Conservation (phyloP, 768 basidiomycete genomes). For the Leccinum longicurvipes region DNA sequence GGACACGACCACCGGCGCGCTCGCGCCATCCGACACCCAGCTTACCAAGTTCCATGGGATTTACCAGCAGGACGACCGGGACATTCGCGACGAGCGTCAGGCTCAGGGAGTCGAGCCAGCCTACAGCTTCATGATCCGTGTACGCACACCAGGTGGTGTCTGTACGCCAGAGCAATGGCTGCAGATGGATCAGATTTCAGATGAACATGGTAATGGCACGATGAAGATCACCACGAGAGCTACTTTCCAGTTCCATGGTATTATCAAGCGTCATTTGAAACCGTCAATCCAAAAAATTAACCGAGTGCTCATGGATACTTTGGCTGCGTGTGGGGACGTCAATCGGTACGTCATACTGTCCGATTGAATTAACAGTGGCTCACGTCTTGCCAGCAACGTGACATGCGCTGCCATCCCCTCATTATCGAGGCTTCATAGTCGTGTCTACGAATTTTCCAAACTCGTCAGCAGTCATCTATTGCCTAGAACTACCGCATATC, state of each 20-base stretch:
- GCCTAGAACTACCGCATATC: constrained; percentile 90
- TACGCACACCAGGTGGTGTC: constrained; percentile 94
- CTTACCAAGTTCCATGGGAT: constrained; percentile 98
- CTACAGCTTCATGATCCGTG: constrained; percentile 98
- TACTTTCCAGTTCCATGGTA: constrained; percentile 99
- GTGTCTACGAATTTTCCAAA: constrained; percentile 83
- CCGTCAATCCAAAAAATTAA: constrained; percentile 97
- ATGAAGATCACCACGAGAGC: constrained; percentile 97
- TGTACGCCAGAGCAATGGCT: constrained; percentile 92
- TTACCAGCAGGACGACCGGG: constrained; percentile 96
- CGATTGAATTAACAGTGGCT: not conserved
- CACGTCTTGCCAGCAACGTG: constrained; percentile 60
- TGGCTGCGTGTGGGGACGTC: constrained; percentile 98
- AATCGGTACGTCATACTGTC: constrained; percentile 58
- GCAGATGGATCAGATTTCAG: constrained; percentile 86
- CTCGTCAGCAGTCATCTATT: constrained; percentile 81
- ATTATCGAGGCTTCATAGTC: constrained; percentile 78
- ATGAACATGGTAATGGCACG: constrained; percentile 89
- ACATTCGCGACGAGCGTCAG: constrained; percentile 95
- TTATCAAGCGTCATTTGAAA: constrained; percentile 96
- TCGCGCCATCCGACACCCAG: constrained; percentile 87
- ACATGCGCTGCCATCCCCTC: constrained; percentile 89
- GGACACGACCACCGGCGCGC: constrained; percentile 85
- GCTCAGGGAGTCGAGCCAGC: constrained; percentile 92
- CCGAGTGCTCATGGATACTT: constrained; percentile 82